Conservation (phyloP, 2,329 filamentous ascomycete genomes). For the Penicillium sp. region DNA sequence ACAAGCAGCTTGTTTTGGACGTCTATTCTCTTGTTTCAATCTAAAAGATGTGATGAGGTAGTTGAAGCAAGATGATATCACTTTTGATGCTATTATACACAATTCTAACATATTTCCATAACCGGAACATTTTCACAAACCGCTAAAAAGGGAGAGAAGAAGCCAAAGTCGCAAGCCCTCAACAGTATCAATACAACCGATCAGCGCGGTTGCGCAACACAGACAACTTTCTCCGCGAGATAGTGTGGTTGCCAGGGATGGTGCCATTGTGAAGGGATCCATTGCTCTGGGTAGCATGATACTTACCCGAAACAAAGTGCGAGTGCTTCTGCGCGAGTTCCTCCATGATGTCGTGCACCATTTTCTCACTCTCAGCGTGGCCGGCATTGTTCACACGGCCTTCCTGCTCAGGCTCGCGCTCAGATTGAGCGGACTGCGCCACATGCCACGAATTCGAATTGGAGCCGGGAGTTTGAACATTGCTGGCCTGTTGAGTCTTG, state of each 20-base stretch:
- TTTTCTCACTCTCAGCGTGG: slow-evolving; percentile 16
- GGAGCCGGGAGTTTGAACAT: slow-evolving; percentile 22
- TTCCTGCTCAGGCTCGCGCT: slow-evolving; percentile 18
- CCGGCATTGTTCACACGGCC: slow-evolving; percentile 18
- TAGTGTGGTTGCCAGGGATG: slow-evolving; percentile 10
- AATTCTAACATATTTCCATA: slow-evolving; percentile 3
- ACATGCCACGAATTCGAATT: slow-evolving; percentile 17
- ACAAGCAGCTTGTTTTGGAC: slow-evolving; percentile 8
- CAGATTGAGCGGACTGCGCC: slow-evolving; percentile 8
- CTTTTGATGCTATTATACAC: slow-evolving; percentile 9
- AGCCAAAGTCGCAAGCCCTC: neutral
- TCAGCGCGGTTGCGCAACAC: slow-evolving; percentile 19
- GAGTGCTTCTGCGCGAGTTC: slow-evolving; percentile 14
- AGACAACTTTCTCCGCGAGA: slow-evolving; percentile 21
- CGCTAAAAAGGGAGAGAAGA: slow-evolving; percentile 4
- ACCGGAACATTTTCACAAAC: slow-evolving; percentile 5
- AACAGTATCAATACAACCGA: slow-evolving; percentile 1
- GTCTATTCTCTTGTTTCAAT: neutral
- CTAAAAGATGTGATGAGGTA: neutral
- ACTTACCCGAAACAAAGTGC: slow-evolving; percentile 15
- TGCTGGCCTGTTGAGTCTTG: slow-evolving; percentile 5
- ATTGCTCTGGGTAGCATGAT: slow-evolving; percentile 6
- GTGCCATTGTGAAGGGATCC: slow-evolving; percentile 13
- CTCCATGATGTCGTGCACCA: slow-evolving; percentile 19
- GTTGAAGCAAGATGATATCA: neutral